Percentiles rank a stretch among this genome's conserved stretches.
phyloP scores from a whole-genome alignment of 352 stramenopile genomes.

The Hyaloperonospora brassicae region DNA sequence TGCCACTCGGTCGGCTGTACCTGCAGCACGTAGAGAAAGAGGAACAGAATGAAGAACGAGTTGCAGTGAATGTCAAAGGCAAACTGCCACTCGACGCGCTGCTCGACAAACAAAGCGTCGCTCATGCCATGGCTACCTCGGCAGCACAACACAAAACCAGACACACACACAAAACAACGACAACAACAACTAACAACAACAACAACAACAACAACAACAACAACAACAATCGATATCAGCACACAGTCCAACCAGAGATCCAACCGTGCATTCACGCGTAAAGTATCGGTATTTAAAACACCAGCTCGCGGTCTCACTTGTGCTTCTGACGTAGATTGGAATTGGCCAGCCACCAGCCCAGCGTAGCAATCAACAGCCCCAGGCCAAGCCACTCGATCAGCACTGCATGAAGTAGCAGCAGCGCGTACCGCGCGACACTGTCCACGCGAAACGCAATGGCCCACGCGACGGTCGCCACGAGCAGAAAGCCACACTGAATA shows the following conservation, averaged over 20 bases:
- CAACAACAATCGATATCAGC: no score
- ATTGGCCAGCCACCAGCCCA: constrained; percentile 72
- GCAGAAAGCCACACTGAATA: constrained; percentile 90
- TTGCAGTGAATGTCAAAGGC: constrained; percentile 99
- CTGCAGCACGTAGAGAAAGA: constrained; percentile 92
- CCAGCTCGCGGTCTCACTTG: constrained; percentile 26
- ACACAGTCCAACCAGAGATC: no score
- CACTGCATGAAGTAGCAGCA: constrained; percentile 68
- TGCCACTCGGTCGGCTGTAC: constrained; percentile 16
- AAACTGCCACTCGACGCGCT: constrained; percentile 98
- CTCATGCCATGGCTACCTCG: constrained; percentile 50
- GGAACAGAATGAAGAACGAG: constrained; percentile 95
- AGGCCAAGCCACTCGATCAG: constrained; percentile 80
- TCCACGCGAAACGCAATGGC: constrained; percentile 68
- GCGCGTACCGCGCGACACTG: constrained; percentile 40
- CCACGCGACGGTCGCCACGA: constrained; percentile 69
- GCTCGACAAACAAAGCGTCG: constrained; percentile 88
- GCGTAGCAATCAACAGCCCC: constrained; percentile 57
- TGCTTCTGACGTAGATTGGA: constrained; percentile 51
- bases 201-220: no score
- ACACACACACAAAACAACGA: neutral
- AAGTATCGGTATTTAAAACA: no score
- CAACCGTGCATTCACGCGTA: no score
- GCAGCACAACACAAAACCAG: neutral
- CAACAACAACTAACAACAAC: no score